phyloP scores from a whole-genome alignment of 2,329 filamentous ascomycete genomes.

The Xylaria sp. region DNA sequence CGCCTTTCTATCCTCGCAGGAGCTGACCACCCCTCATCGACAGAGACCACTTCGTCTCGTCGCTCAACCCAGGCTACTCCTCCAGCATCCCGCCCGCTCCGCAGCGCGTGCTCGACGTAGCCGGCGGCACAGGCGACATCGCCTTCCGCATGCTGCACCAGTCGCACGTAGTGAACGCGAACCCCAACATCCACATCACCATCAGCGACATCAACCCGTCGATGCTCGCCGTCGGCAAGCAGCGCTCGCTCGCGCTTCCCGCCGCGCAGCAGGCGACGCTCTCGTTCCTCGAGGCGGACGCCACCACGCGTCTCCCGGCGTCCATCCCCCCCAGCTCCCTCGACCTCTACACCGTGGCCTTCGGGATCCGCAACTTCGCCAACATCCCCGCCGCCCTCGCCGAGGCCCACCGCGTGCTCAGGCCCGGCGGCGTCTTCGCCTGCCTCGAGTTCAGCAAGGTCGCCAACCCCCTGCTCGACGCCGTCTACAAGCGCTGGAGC shows the following conservation, averaged over 20 bases:
- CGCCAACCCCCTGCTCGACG: slow-evolving; percentile 73
- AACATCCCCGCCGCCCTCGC: slow-evolving; percentile 82
- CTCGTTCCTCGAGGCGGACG: slow-evolving; percentile 87
- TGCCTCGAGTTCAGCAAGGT: slow-evolving; percentile 93
- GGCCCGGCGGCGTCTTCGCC: slow-evolving; percentile 93
- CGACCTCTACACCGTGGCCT: slow-evolving; percentile 96
- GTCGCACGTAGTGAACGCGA: slow-evolving; percentile 78
- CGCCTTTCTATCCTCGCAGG: background rate
- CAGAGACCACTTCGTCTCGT: slow-evolving; percentile 88
- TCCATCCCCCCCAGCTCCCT: slow-evolving; percentile 68
- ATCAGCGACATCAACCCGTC: slow-evolving; percentile 95
- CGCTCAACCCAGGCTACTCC: slow-evolving; percentile 79
- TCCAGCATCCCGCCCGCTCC: slow-evolving; percentile 51
- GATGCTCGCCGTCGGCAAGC: slow-evolving; percentile 88
- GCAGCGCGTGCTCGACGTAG: slow-evolving; percentile 89
- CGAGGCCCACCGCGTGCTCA: slow-evolving; percentile 87
- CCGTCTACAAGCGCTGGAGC: slow-evolving; percentile 92
- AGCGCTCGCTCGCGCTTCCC: slow-evolving; percentile 69
- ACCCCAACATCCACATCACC: slow-evolving; percentile 81
- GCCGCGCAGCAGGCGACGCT: slow-evolving; percentile 62
- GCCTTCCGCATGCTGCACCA: slow-evolving; percentile 95
- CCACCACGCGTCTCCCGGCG: slow-evolving; percentile 68
- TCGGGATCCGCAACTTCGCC: slow-evolving; percentile 97
- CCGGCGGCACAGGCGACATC: slow-evolving; percentile 96
- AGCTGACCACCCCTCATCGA: background rate